Percentiles rank a stretch among this genome's conserved stretches.
Conservation (phyloP, 192 early-diverging fungal species). For the Rhizoclosmatium sp. region DNA sequence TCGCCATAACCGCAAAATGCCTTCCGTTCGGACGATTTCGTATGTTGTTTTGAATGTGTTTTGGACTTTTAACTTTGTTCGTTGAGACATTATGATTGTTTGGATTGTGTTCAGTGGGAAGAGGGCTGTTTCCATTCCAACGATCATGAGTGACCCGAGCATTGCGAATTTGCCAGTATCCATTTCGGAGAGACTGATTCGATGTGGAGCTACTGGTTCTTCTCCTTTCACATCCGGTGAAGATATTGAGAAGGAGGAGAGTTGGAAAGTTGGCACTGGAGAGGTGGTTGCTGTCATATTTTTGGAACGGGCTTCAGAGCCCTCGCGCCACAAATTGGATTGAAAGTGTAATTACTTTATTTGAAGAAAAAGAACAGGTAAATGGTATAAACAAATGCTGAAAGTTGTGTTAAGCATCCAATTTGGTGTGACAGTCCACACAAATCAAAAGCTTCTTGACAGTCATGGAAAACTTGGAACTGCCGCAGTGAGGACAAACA, state of each 20-base stretch:
- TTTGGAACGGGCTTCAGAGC: too few relatives aligned
- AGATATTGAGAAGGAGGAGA: not conserved
- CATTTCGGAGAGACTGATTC: slow-evolving; percentile 55
- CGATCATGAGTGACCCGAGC: slow-evolving; percentile 55
- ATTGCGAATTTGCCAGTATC: slow-evolving; percentile 46
- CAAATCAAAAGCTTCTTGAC: slow-evolving; percentile 7
- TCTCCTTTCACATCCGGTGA: not conserved
- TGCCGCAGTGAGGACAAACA: not conserved
- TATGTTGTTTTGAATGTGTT: slow-evolving; percentile 19
- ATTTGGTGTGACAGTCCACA: slow-evolving; percentile 11
- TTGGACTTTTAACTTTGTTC: slow-evolving; percentile 5
- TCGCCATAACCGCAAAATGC: slow-evolving; percentile 52
- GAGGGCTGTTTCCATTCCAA: slow-evolving; percentile 50
- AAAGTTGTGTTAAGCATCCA: slow-evolving; percentile 8
- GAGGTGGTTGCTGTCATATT: not conserved
- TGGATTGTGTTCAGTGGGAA: slow-evolving; percentile 61
- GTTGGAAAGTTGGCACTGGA: not conserved
- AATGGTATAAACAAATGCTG: not conserved
- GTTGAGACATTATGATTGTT: slow-evolving; percentile 53
- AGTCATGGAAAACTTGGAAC: slow-evolving; percentile 16
- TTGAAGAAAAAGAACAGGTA: not conserved
- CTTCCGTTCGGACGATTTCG: slow-evolving; percentile 39
- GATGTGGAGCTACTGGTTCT: not conserved
- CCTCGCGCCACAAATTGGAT: not conserved
- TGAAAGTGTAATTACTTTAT: not conserved